A percentile compares a stretch with the other conserved stretches of the same genome.
Conservation (phyloP, 371 early-diverging fungal genomes). For the Circinella umbellata region DNA sequence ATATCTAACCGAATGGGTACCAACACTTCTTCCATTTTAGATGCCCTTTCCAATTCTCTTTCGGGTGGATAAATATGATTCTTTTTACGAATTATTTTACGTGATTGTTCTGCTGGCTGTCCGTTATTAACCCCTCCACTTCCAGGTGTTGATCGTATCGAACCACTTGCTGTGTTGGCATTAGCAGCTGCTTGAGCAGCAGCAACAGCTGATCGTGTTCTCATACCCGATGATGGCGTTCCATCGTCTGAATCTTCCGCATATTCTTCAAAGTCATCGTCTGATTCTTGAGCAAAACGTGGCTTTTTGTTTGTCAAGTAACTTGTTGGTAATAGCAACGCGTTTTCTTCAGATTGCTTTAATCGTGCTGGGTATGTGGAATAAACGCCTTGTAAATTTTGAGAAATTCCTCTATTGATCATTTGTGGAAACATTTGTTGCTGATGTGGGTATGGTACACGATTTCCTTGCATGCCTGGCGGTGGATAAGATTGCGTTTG, state of each 20-base stretch:
- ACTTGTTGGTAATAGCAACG: constrained; percentile 46
- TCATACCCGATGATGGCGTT: constrained; percentile 27
- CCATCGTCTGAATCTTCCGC: constrained; percentile 41
- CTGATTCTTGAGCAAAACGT: constrained; percentile 38
- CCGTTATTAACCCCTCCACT: neutral
- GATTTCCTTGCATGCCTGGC: constrained; percentile 15
- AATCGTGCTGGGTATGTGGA: constrained; percentile 52
- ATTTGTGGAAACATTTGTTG: constrained; percentile 19
- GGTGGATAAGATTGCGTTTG: constrained; percentile 4
- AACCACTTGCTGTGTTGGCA: constrained; percentile 9
- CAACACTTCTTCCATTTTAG: constrained; percentile 64
- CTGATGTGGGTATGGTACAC: constrained; percentile 8
- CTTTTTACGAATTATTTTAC: constrained; percentile 39
- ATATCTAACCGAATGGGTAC: constrained; percentile 85
- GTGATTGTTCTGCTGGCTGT: constrained; percentile 19
- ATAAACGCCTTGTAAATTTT: constrained; percentile 42
- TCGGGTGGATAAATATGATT: constrained; percentile 31
- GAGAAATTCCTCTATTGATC: constrained; percentile 17
- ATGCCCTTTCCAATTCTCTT: constrained; percentile 53
- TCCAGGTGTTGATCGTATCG: constrained; percentile 6
- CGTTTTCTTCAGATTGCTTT: constrained; percentile 49
- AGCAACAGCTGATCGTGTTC: constrained; percentile 18
- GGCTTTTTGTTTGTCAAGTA: constrained; percentile 36
- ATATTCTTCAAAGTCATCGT: constrained; percentile 38
- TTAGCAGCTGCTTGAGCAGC: neutral